A percentile compares a stretch with the other conserved stretches of the same genome.
Evolutionary conservation across 108 stramenopile species (phyloP).

Genomic region (Discostella stelligeroides): DNA sequence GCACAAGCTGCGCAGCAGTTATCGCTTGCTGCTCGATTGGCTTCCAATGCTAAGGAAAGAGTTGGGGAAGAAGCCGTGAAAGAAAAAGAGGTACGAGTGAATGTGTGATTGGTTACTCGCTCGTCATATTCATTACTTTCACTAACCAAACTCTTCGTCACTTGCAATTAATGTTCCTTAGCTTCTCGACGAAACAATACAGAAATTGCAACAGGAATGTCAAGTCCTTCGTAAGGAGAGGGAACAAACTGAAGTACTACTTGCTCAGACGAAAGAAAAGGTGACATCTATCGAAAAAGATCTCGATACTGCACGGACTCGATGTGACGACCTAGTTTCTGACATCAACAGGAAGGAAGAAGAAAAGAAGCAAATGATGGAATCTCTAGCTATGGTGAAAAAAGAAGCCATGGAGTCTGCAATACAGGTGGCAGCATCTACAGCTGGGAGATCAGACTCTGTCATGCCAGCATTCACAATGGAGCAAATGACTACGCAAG

Average conservation of each 20-base stretch:
- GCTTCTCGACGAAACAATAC: conserved; percentile 53
- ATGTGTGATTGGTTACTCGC: background rate
- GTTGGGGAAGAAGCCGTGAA: conserved; percentile 76
- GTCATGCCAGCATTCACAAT: conserved; percentile 66
- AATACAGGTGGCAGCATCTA: conserved; percentile 46
- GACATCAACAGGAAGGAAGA: conserved; percentile 62
- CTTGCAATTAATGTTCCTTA: background rate
- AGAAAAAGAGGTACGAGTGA: conserved; percentile 47
- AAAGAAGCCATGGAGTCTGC: conserved; percentile 65
- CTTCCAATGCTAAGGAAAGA: conserved; percentile 80
- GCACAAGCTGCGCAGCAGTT: conserved; percentile 77
- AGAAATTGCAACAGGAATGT: conserved; percentile 42
- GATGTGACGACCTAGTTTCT: conserved; percentile 76
- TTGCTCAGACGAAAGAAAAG: conserved; percentile 50
- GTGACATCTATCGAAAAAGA: conserved; percentile 54
- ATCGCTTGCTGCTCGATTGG: conserved; percentile 78
- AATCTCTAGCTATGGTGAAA: conserved; percentile 72
- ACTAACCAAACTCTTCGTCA: background rate
- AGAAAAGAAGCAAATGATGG: conserved; percentile 71
- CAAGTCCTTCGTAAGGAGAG: conserved; percentile 35
- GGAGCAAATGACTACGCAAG: conserved; percentile 73
- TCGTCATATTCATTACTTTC: background rate
- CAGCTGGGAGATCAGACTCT: conserved; percentile 31
- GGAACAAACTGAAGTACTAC: conserved; percentile 46
- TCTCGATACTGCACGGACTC: conserved; percentile 47